These are phyloP conservation scores for Floccularia luteovirens DNA, from an alignment of 768 basidiomycete genomes.

Conservation along the genomic window DNA sequence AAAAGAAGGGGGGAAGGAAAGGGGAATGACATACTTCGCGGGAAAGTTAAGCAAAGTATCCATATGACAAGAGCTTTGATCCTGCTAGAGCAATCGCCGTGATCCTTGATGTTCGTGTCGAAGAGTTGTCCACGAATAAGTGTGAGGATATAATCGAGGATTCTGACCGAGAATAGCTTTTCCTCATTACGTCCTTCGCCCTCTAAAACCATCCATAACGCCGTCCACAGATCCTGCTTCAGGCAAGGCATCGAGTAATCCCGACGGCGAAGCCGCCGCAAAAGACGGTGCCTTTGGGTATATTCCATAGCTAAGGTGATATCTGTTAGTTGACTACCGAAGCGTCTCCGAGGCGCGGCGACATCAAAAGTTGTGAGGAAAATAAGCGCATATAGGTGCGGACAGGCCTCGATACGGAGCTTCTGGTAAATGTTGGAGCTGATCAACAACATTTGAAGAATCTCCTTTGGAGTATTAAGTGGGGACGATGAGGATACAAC, in stretches of 20 bases:
- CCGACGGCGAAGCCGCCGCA: slow-evolving; percentile 37
- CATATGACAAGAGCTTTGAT: slow-evolving; percentile 26
- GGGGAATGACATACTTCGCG: slow-evolving; percentile 23
- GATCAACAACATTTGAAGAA: slow-evolving; percentile 38
- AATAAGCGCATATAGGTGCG: slow-evolving; percentile 50
- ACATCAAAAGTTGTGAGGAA: slow-evolving; percentile 45
- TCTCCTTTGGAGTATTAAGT: slow-evolving; percentile 27
- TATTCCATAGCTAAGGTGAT: slow-evolving; percentile 41
- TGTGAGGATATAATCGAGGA: slow-evolving; percentile 28
- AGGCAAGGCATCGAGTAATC: slow-evolving; percentile 22
- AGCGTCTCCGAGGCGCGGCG: slow-evolving; percentile 15
- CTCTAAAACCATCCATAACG: slow-evolving; percentile 56
- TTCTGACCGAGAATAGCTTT: slow-evolving; percentile 33
- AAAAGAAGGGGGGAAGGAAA: no score
- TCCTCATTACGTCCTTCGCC: slow-evolving; percentile 38
- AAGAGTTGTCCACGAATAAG: slow-evolving; percentile 14
- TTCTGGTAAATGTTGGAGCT: slow-evolving; percentile 33
- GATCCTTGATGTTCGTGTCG: slow-evolving; percentile 3
- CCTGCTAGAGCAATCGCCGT: slow-evolving; percentile 9
- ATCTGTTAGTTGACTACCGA: slow-evolving; percentile 19
- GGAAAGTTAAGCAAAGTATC: slow-evolving; percentile 31
- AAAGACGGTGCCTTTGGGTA: slow-evolving; percentile 33
- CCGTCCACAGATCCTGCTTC: slow-evolving; percentile 45
- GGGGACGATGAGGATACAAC: slow-evolving; percentile 28
- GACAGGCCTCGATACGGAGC: slow-evolving; percentile 32